Evolutionary conservation across 306 rosid genomes (phyloP).

Genomic region (Quillaja saponaria): DNA sequence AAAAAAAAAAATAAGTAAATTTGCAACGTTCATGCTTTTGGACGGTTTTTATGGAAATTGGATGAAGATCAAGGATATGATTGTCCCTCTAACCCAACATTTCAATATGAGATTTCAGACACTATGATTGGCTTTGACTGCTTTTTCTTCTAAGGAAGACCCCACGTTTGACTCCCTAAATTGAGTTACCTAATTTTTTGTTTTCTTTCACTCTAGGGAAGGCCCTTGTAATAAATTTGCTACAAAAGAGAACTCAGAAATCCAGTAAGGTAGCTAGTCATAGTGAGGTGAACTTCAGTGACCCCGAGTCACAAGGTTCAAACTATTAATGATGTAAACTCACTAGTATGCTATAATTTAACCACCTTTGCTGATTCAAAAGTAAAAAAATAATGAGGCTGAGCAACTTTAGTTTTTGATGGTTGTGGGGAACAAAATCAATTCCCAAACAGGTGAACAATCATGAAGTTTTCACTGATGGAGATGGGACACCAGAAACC

Average conservation of each 20-base stretch:
- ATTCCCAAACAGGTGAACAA: conserved; percentile 65
- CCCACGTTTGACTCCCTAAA: conserved; percentile 56
- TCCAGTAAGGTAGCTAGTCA: too few relatives aligned
- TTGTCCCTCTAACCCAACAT: conserved; percentile 44
- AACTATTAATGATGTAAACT: conserved; percentile 80
- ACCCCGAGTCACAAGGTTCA: conserved; percentile 51
- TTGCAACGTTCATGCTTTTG: conserved; percentile 13
- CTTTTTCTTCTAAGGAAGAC: conserved; percentile 56
- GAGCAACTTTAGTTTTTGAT: conserved; percentile 57
- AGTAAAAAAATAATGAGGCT: conserved; percentile 66
- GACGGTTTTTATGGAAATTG: background rate
- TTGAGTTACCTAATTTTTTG: conserved; percentile 13
- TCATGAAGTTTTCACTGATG: conserved; percentile 67
- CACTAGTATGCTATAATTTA: conserved; percentile 80
- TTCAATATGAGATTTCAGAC: conserved; percentile 55
- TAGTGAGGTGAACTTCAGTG: too few relatives aligned
- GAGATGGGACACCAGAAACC: conserved; percentile 63
- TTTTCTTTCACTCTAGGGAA: conserved; percentile 12
- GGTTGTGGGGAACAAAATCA: conserved; percentile 91
- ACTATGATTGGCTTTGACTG: conserved; percentile 77
- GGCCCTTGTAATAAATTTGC: conserved; percentile 21
- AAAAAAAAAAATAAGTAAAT: conserved; percentile 12
- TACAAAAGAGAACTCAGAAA: conserved; percentile 13
- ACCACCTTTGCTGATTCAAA: conserved; percentile 72
- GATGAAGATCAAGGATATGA: conserved; percentile 38